phyloP scores from a whole-genome alignment of 1,284 basidiomycete species.

The Sporisorium iseilematis-ciliati region DNA sequence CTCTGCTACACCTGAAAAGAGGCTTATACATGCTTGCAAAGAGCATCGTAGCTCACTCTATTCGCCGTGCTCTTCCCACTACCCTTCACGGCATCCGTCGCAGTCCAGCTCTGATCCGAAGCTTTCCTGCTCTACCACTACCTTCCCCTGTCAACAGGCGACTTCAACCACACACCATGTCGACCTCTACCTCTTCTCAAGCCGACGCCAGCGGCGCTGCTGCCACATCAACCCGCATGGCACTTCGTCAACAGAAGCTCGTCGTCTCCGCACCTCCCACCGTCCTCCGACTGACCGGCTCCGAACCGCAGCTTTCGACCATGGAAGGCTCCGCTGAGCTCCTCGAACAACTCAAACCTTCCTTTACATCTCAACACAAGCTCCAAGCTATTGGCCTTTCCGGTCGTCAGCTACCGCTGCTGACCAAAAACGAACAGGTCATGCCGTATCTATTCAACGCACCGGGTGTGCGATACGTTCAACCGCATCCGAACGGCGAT shows the following conservation, averaged over 20 bases:
- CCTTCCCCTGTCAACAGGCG: neutral
- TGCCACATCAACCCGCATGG: constrained; percentile 9
- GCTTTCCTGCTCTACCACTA: neutral
- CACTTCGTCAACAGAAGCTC: constrained; percentile 33
- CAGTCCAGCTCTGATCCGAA: neutral
- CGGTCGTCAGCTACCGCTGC: constrained; percentile 27
- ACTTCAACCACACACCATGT: constrained; percentile 7
- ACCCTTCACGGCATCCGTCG: neutral
- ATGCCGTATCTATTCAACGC: constrained; percentile 44
- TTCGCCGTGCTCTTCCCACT: constrained; percentile 1
- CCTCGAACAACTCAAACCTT: constrained; percentile 33
- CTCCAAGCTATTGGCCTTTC: constrained; percentile 39
- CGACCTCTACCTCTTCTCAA: neutral
- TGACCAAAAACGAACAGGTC: constrained; percentile 32
- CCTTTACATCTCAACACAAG: constrained; percentile 21
- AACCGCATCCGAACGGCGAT: constrained; percentile 40
- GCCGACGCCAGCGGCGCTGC: neutral
- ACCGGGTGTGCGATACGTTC: constrained; percentile 39
- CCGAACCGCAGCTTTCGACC: constrained; percentile 25
- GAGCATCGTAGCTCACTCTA: neutral
- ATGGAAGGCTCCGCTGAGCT: constrained; percentile 25
- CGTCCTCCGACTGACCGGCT: constrained; percentile 28
- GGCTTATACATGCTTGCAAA: constrained; percentile 29
- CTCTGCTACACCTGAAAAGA: neutral
- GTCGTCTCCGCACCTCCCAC: constrained; percentile 19